A percentile compares a stretch with the other conserved stretches of the same genome.
Conservation (phyloP, 805 yeast genomes). For the Grigorovia yakushimaensis region DNA sequence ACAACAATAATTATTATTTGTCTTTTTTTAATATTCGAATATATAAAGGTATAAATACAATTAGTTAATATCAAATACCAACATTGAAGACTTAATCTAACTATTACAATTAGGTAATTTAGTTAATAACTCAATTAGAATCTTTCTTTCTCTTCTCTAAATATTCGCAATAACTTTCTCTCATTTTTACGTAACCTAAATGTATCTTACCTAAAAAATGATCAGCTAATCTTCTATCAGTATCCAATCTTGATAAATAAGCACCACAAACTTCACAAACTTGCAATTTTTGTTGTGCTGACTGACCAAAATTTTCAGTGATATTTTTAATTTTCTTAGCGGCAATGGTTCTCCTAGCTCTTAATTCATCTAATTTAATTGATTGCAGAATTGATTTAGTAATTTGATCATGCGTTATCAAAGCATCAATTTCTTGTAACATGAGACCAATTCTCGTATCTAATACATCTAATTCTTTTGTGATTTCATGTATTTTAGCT, state of each 20-base stretch:
- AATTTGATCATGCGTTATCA: constrained; percentile 41
- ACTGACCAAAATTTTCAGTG: constrained; percentile 67
- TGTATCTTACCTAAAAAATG: constrained; percentile 87
- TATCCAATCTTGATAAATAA: constrained; percentile 72
- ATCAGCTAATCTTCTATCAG: constrained; percentile 79
- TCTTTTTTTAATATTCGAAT: background rate
- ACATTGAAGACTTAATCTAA: too few relatives aligned
- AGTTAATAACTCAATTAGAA: too few relatives aligned
- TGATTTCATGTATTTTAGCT: constrained; percentile 43
- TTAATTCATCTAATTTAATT: constrained; percentile 35
- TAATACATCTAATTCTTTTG: constrained; percentile 48
- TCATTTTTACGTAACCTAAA: constrained; percentile 68
- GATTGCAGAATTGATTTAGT: constrained; percentile 43
- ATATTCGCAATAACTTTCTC: constrained; percentile 37
- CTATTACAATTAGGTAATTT: too few relatives aligned
- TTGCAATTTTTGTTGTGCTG: constrained; percentile 83
- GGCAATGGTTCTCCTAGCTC: constrained; percentile 39
- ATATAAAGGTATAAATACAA: background rate
- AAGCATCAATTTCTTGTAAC: constrained; percentile 52
- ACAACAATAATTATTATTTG: too few relatives aligned
- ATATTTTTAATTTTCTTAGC: constrained; percentile 49
- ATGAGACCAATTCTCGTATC: constrained; percentile 57
- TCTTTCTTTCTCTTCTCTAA: background rate
- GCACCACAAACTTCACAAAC: constrained; percentile 90
- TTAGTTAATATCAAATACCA: background rate